Conservation (phyloP, 2,329 filamentous ascomycete genomes). For the Sporothrix humicola region DNA sequence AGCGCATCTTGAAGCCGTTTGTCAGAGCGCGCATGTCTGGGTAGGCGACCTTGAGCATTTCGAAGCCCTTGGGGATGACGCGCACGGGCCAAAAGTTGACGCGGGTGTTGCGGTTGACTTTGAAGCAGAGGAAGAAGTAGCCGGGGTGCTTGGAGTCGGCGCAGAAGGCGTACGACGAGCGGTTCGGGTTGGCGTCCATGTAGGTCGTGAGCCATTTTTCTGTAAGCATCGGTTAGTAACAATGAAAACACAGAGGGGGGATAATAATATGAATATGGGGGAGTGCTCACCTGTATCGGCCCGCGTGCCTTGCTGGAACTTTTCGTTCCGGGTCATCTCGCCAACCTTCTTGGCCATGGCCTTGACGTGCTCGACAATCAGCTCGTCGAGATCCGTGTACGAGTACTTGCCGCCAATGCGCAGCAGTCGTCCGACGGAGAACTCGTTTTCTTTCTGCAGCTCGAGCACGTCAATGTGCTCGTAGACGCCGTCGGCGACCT, state of each 20-base stretch:
- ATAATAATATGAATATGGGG: no score
- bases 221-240: conserved; percentile 49
- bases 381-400: conserved; percentile 93
- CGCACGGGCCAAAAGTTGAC: conserved; percentile 85
- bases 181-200: conserved; percentile 92
- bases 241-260: no score
- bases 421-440: conserved; percentile 84
- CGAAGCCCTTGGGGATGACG: conserved; percentile 90
- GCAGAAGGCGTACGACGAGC: conserved; percentile 94
- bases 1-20: conserved; percentile 94
- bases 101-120: conserved; percentile 76
- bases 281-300: conserved; percentile 77
- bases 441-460: conserved; percentile 95
- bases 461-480: conserved; percentile 98
- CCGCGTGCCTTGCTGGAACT: conserved; percentile 83
- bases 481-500: conserved; percentile 93
- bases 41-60: conserved; percentile 86
- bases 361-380: conserved; percentile 97
- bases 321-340: conserved; percentile 92
- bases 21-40: conserved; percentile 94
- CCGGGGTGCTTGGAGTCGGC: conserved; percentile 89
- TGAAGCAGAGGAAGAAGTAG: conserved; percentile 96
- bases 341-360: conserved; percentile 98
- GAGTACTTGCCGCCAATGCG: conserved; percentile 87
- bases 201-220: conserved; percentile 97